A percentile compares a stretch with the other conserved stretches of the same genome.
These are phyloP conservation scores for Leptomonas pyrrhocoris DNA, from an alignment of 208 protist species.

Conservation along the genomic window DNA sequence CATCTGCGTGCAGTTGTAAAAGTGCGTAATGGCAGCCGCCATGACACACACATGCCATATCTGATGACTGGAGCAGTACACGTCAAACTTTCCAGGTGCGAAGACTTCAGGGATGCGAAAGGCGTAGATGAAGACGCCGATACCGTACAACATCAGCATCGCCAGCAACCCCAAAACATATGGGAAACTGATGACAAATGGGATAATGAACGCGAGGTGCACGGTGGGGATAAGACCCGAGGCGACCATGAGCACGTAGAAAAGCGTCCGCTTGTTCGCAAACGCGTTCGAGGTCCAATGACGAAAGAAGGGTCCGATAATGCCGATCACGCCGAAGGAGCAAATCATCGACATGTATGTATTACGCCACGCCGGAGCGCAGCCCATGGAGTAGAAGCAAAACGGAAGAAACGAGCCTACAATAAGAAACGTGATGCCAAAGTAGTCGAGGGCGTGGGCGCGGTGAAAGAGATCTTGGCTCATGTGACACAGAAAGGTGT, in stretches of 20 bases:
- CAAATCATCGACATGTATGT: conserved; percentile 77
- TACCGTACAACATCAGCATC: conserved; percentile 75
- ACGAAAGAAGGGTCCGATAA: conserved; percentile 78
- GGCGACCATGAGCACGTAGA: conserved; percentile 81
- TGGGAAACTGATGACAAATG: conserved; percentile 40
- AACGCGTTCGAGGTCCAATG: conserved; percentile 73
- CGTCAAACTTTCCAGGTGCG: conserved; percentile 72
- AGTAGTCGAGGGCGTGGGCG: conserved; percentile 82
- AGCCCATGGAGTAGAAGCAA: conserved; percentile 79
- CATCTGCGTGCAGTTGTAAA: conserved; percentile 72
- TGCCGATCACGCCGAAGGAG: conserved; percentile 69
- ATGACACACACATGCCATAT: conserved; percentile 88
- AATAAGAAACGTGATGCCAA: conserved; percentile 84
- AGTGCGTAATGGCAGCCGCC: conserved; percentile 74
- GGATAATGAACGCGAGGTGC: conserved; percentile 61
- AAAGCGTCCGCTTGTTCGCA: conserved; percentile 55
- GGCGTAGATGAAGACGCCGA: conserved; percentile 83
- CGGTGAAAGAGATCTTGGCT: conserved; percentile 55
- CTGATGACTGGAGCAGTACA: conserved; percentile 74
- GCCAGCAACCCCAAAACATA: conserved; percentile 58
- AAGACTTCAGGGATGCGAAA: conserved; percentile 80
- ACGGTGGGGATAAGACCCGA: conserved; percentile 67
- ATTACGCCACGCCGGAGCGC: conserved; percentile 66
- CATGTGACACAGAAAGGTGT: conserved; percentile 74
- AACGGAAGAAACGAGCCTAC: conserved; percentile 86